Conservation (phyloP, 352 stramenopile genomes). For the Thalassiosira exigua region DNA sequence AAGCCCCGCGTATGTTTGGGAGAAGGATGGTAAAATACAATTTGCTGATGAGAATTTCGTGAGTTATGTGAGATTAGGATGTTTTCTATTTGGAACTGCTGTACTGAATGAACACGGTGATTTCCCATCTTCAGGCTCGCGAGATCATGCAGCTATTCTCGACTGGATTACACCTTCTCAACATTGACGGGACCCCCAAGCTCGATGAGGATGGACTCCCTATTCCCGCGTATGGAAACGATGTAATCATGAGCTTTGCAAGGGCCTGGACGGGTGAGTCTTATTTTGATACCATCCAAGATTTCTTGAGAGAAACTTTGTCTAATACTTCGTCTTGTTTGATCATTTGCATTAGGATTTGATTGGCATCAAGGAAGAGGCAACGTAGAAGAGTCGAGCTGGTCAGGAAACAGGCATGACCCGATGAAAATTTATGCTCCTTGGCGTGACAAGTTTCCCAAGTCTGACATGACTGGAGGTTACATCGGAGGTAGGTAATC, state of each 20-base stretch:
- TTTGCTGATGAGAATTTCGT: slow-evolving; percentile 74
- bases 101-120: no score
- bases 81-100: slow-evolving; percentile 64
- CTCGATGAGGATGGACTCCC: slow-evolving; percentile 60
- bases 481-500: slow-evolving; percentile 73
- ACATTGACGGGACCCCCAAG: slow-evolving; percentile 71
- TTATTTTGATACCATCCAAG: no score
- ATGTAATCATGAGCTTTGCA: slow-evolving; percentile 80
- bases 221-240: slow-evolving; percentile 75
- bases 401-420: slow-evolving; percentile 72
- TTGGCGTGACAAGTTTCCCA: slow-evolving; percentile 79
- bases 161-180: slow-evolving; percentile 70
- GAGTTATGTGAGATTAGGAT: slow-evolving; percentile 20
- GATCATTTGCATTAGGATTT: slow-evolving; percentile 48
- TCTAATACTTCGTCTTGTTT: no score
- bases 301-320: no score
- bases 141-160: slow-evolving; percentile 80
- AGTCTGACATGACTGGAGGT: slow-evolving; percentile 67
- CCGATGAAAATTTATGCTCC: slow-evolving; percentile 71
- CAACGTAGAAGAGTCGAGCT: slow-evolving; percentile 64
- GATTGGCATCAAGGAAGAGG: slow-evolving; percentile 59
- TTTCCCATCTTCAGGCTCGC: slow-evolving; percentile 1
- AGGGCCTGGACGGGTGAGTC: slow-evolving; percentile 68
- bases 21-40: slow-evolving; percentile 40
- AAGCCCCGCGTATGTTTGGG: slow-evolving; percentile 63